phyloP scores from a whole-genome alignment of 257 asterid genomes.

The Pogostemon cablin region DNA sequence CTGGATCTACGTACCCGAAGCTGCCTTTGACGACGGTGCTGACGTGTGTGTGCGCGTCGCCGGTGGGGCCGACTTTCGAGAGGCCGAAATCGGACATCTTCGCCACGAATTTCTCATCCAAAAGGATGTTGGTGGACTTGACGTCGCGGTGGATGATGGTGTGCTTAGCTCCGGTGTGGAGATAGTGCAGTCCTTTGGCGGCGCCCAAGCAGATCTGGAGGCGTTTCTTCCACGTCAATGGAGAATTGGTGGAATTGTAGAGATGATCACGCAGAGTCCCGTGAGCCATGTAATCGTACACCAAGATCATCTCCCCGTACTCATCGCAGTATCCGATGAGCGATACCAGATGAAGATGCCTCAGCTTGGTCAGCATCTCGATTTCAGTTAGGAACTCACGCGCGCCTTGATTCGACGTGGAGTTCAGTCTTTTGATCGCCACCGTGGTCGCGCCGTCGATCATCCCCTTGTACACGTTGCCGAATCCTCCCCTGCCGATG shows the following conservation, averaged over 20 bases:
- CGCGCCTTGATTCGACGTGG: slow-evolving; percentile 42
- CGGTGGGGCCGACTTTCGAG: slow-evolving; percentile 39
- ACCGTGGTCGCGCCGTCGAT: slow-evolving; percentile 7
- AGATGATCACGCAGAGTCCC: slow-evolving; percentile 59
- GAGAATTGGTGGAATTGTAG: slow-evolving; percentile 20
- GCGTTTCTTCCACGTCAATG: slow-evolving; percentile 48
- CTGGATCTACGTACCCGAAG: slow-evolving; percentile 50
- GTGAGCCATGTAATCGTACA: slow-evolving; percentile 48
- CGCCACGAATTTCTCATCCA: slow-evolving; percentile 48
- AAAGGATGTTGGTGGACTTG: slow-evolving; percentile 47
- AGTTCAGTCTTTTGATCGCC: neutral
- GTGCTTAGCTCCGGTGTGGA: slow-evolving; percentile 49
- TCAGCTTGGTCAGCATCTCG: neutral
- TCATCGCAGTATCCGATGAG: slow-evolving; percentile 52
- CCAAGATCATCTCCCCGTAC: slow-evolving; percentile 48
- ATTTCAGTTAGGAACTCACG: neutral
- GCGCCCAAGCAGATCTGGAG: slow-evolving; percentile 51
- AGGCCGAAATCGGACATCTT: slow-evolving; percentile 53
- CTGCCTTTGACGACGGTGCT: slow-evolving; percentile 56
- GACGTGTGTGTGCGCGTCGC: slow-evolving; percentile 37
- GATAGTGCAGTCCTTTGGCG: slow-evolving; percentile 49
- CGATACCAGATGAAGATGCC: slow-evolving; percentile 37
- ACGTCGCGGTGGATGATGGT: slow-evolving; percentile 55
- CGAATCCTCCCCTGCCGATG: slow-evolving; percentile 16
- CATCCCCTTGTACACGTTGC: neutral